phyloP scores from a whole-genome alignment of 192 early-diverging fungal genomes.

The Pilobolus umbonatus region DNA sequence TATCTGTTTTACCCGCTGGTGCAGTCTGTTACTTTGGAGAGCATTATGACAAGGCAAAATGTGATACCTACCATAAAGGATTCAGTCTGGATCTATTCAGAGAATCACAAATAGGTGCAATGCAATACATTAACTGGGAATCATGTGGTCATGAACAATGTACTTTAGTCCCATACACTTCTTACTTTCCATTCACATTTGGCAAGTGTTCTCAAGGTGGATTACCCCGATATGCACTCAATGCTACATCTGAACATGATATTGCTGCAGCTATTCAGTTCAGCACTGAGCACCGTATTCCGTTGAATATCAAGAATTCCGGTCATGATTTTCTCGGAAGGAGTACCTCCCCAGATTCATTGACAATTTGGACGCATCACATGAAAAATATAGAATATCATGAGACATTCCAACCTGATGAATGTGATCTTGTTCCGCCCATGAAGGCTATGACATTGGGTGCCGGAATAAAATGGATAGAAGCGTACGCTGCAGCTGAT shows the following conservation, averaged over 20 bases:
- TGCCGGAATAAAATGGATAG: conserved; percentile 32
- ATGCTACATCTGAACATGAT: conserved; percentile 27
- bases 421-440: background rate
- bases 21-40: conserved; percentile 24
- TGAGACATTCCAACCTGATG: conserved; percentile 29
- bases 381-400: conserved; percentile 33
- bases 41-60: conserved; percentile 25
- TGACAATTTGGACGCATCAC: conserved; percentile 43
- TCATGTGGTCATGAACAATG: conserved; percentile 18
- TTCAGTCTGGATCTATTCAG: background rate
- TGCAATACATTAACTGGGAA: conserved; percentile 29
- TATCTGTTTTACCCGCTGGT: conserved; percentile 28
- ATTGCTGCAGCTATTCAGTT: conserved; percentile 31
- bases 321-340: conserved; percentile 49
- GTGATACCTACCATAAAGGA: conserved; percentile 3
- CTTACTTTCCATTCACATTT: conserved; percentile 1
- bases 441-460: conserved; percentile 21
- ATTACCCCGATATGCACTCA: conserved; percentile 30
- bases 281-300: conserved; percentile 36
- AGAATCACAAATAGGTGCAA: background rate
- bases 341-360: conserved; percentile 37
- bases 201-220: conserved; percentile 29
- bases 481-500: conserved; percentile 9
- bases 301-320: conserved; percentile 52
- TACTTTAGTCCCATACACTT: background rate